Evolutionary conservation across 495 filamentous ascomycete species (phyloP), one percentile per base, ranked within the genome.

Genomic region (Lasiosphaeria miniovina): DNA sequence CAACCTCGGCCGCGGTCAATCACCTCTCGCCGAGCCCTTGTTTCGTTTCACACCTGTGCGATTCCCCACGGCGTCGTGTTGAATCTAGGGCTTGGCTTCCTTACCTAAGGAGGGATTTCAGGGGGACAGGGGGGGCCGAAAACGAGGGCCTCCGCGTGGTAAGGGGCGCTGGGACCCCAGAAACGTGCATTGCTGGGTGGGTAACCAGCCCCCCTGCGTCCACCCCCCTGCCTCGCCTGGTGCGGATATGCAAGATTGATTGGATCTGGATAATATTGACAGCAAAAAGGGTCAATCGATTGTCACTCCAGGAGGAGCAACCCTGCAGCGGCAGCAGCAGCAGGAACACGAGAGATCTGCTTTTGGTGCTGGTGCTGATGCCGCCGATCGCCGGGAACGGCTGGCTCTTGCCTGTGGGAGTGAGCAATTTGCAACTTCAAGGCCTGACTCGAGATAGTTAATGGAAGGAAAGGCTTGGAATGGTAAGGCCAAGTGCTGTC

Each of bases 161-260:
- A 17, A 34, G 33, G 11, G 36, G 36, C 53, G 36, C 40, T 32
- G 15, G 36, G 53, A 45, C 51, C 51, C 43, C 40, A 38, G 3
- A 52, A 36, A 15, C 11, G 34, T 15, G 51, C 24, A 36, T 12
- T 38, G 34, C n/a, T 43, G 17, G 15, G 36, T 15, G 15, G 9
- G 17, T 5, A 6, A 4, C 53, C 43, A 3, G 12, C 41, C 4
- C 49, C 40, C 56, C 61, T 57, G 57, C 57, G 61, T 58, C 36
- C 54, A 24, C 35, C 15, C 45, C 51, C 52, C 45, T 12, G 38
- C 61, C 41, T n/a, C 57, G 40, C 34, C 50, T 46, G 43, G 5
- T 46, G 43, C 48, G 58, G 51, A 63, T 62, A 62, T 75, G 72
- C 72, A 60, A 71, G 61, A 60, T 68, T 61, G 68, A 63, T 66